Base-by-base conservation (phyloP, 768 basidiomycete genomes). In the Agaricus subrufescens region DNA sequence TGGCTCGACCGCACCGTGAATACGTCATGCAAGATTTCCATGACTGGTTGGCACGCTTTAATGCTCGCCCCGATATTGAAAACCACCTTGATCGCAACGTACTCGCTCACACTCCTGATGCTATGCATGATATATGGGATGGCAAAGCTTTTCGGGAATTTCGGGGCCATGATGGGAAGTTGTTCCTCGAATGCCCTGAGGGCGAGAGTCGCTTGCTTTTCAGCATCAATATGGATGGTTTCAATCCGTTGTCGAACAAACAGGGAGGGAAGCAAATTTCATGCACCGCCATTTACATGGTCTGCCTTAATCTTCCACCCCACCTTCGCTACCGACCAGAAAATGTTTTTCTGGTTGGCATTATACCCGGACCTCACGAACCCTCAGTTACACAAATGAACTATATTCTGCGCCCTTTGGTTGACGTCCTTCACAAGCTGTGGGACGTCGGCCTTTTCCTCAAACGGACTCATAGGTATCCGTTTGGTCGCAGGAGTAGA, bases 281-380 rank as follows among this genome's bases (percentile, higher is more conserved):
- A 0, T 34, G 59, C 8, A 62, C 63, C 1, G 64, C 51, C 0
- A 61, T 75, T 2, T 67, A 59, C 26, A 54, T 74, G 59, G 58
- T 61, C 4, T 71, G 66, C 42, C 57, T 71, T n/a, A 75, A 69
- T 54, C 66, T 75, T 8, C 73, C 74, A 4, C 61, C 62, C 2
- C 49, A 58, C 37, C 26, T 66, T 19, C 63, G 60, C 8, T 66
- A 67, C 47, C 52, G 57, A 27, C 27, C 58, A 0, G 68, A 75
- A 52, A 76, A 78, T 51, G 65, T 77, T 58, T 77, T 66, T 57
- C 54, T 67, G 14, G 67, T 61, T 1, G 73, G 69, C 1, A 64
- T 29, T 58, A 58, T 62, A 10, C 59, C 63, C 6, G 61, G 63
- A 3, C 63, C 63, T 8, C 39, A 50, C 4, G 53, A 71, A 34